phyloP scores from a whole-genome alignment of 148 eudicot species.

The Vaccinium vitisidaea region DNA sequence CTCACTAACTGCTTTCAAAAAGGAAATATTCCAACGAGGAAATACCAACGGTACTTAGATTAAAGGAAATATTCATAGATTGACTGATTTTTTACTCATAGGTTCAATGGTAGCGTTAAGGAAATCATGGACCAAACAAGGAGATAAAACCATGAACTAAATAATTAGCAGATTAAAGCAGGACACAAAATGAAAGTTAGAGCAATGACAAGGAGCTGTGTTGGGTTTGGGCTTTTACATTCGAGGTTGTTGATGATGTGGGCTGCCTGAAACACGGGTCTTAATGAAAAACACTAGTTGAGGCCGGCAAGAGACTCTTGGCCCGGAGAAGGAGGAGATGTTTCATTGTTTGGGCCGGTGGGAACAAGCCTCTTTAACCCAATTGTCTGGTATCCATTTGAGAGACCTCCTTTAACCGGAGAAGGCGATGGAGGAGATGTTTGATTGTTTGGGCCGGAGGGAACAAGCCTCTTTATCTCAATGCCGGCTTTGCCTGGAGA shows the following conservation, averaged over 20 bases:
- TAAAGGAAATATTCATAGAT: too few species aligned
- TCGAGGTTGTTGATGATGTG: neutral
- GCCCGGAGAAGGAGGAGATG: neutral
- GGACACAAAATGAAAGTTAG: neutral
- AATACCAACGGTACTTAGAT: too few species aligned
- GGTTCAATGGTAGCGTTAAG: neutral
- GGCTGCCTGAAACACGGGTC: neutral
- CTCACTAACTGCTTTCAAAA: too few species aligned
- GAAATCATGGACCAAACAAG: neutral
- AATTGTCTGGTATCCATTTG: neutral
- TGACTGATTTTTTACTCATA: too few species aligned
- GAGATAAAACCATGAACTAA: neutral
- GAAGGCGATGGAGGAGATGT: neutral
- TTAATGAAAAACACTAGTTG: neutral
- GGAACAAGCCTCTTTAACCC: neutral
- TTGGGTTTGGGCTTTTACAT: neutral
- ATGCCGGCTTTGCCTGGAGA: neutral
- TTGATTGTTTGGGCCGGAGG: neutral
- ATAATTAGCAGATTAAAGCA: neutral
- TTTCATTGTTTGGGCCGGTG: neutral
- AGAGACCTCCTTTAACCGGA: neutral
- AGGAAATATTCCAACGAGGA: too few species aligned
- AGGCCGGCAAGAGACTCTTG: too few species aligned
- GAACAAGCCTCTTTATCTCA: neutral
- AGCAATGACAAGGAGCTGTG: neutral